Base-by-base conservation (phyloP, 2,329 filamentous ascomycete species). In the Fusarium denticulatum region DNA sequence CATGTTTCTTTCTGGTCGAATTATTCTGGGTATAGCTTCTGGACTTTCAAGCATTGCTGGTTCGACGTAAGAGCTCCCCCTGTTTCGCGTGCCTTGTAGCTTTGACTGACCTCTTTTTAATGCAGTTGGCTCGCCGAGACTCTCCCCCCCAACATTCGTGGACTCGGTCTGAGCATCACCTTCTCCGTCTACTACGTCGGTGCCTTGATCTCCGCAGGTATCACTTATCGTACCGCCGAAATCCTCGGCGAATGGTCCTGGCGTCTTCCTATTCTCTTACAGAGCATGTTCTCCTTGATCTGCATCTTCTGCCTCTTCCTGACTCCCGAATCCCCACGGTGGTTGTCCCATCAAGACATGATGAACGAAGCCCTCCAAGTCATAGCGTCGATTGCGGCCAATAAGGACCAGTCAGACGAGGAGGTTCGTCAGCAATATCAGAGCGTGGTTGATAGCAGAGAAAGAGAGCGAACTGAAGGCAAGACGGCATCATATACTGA, bases 71-170 rank as follows among this genome's bases (percentile, higher is more conserved):
- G n/a, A 9, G 2, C 6, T 2, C 6, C 15, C 11, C 14, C 15
- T 4, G 3, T 8, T 26, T 8, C 4, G 7, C 26, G 2, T 16
- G 3, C 14, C 3, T 22, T 11, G 24, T 10, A 3, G 0, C 18
- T 15, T 24, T 7, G 3, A 11, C 52, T 57, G 4, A 46, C 24
- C 6, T 22, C 10, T 34, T 4, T 34, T 5, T 1, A 34, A 4
- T 15, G 2, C 14, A 57, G 55, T 10, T 57, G 55, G 55, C 32
- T 59, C 4, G 56, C 56, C 0, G 56, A 59, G 20, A 49, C 56
- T 18, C 56, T 59, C 1, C 56, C 56, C 4, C 40, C 42, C 0
- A 49, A 24, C 7, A 49, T 49, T 11, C 40, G 56, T 3, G 56
- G 40, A 12, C 40, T 59, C 15, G 56, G 56, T 7, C 32, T 59